Percentiles rank a stretch among this genome's conserved stretches.
phyloP scores from a whole-genome alignment of 1,284 basidiomycete species.

The Acaromyces ingoldii region DNA sequence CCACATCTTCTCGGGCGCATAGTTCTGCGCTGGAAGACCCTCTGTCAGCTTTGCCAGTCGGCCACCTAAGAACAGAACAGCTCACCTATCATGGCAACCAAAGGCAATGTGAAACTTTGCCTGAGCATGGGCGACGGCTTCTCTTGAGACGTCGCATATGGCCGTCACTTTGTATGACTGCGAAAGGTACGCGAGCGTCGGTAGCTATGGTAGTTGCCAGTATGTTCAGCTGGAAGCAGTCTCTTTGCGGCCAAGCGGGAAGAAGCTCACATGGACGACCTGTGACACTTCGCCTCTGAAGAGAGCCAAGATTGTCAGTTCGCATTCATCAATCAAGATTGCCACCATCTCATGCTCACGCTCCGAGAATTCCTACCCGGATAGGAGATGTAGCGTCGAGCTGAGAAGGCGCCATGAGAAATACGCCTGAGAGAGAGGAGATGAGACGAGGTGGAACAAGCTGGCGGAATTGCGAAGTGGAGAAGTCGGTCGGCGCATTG shows the following conservation, averaged over 20 bases:
- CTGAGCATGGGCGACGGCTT: slow-evolving; percentile 37
- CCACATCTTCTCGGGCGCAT: slow-evolving; percentile 29
- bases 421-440: too few relatives aligned
- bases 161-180: slow-evolving; percentile 42
- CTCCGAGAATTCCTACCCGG: slow-evolving; percentile 2
- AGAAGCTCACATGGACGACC: slow-evolving; percentile 37
- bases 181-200: slow-evolving; percentile 36
- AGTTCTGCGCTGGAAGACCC: slow-evolving; percentile 31
- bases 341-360: neutral
- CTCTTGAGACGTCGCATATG: slow-evolving; percentile 48
- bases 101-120: slow-evolving; percentile 45
- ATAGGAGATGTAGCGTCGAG: too few relatives aligned
- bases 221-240: too few relatives aligned
- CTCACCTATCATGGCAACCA: neutral
- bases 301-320: too few relatives aligned
- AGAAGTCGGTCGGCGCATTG: too few relatives aligned
- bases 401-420: too few relatives aligned
- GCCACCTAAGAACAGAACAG: neutral
- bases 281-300: slow-evolving; percentile 47
- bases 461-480: too few relatives aligned
- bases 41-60: slow-evolving; percentile 17
- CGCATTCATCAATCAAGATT: slow-evolving; percentile 24
- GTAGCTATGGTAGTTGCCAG: too few relatives aligned
- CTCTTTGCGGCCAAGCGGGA: too few relatives aligned
- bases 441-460: too few relatives aligned